phyloP scores from a whole-genome alignment of 2,329 filamentous ascomycete genomes.

The Teratosphaeria zuluensis region DNA sequence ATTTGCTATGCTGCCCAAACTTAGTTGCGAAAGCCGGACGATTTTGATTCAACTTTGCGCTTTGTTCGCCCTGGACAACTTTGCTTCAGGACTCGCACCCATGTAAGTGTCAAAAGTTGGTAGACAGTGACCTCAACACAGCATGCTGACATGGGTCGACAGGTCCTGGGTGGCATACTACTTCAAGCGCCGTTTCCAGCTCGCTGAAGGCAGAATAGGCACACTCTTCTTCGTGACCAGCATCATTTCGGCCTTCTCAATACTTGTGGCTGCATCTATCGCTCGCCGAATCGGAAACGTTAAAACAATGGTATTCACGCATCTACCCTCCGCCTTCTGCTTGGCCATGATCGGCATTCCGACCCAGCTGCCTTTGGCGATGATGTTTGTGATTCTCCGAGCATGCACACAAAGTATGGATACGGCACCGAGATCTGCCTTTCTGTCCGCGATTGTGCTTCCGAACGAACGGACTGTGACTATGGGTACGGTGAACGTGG shows the following conservation, averaged over 20 bases:
- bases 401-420: slow-evolving; percentile 60
- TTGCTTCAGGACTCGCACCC: slow-evolving; percentile 35
- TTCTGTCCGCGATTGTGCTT: slow-evolving; percentile 55
- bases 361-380: slow-evolving; percentile 41
- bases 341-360: slow-evolving; percentile 52
- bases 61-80: slow-evolving; percentile 58
- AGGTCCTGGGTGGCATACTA: slow-evolving; percentile 42
- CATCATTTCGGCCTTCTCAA: slow-evolving; percentile 32
- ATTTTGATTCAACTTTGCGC: slow-evolving; percentile 50
- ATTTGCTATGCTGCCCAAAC: neutral
- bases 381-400: slow-evolving; percentile 53
- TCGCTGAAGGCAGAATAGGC: slow-evolving; percentile 43
- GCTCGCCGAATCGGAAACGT: slow-evolving; percentile 52
- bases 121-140: slow-evolving; percentile 46
- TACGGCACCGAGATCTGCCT: slow-evolving; percentile 58
- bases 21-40: neutral
- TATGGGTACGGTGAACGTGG: slow-evolving; percentile 60
- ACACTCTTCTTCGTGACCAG: slow-evolving; percentile 42
- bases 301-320: slow-evolving; percentile 56
- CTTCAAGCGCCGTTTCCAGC: slow-evolving; percentile 43
- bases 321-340: slow-evolving; percentile 58
- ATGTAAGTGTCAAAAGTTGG: slow-evolving; percentile 38
- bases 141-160: neutral
- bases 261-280: slow-evolving; percentile 48
- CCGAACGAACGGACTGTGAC: slow-evolving; percentile 60